Conservation (phyloP, 495 filamentous ascomycete species). For the Penicillium canescens region DNA sequence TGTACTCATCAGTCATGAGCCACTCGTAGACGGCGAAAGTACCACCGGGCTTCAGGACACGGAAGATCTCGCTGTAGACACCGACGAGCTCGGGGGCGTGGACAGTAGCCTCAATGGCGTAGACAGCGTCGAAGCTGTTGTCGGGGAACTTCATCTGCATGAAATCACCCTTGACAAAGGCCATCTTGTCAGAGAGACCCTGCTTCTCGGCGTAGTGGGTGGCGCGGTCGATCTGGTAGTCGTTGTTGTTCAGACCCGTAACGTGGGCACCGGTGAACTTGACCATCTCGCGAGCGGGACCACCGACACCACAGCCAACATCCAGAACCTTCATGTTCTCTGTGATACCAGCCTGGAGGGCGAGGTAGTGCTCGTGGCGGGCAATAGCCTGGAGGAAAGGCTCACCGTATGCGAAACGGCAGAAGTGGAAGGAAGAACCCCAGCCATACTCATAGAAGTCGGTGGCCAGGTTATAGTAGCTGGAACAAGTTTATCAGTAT, state of each 20-base stretch:
- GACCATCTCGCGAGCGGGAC: conserved; percentile 94
- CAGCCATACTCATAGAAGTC: conserved; percentile 98
- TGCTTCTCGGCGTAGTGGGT: conserved; percentile 81
- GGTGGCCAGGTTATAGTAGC: conserved; percentile 98
- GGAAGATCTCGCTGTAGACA: conserved; percentile 92
- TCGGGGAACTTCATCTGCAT: conserved; percentile 99
- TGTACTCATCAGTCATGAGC: conserved; percentile 97
- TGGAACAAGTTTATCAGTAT: conserved; percentile 35
- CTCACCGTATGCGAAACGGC: conserved; percentile 88
- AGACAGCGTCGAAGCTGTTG: conserved; percentile 91
- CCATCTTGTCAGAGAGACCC: conserved; percentile 77
- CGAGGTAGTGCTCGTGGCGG: conserved; percentile 97
- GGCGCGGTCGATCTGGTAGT: conserved; percentile 97
- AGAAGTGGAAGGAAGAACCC: conserved; percentile 97
- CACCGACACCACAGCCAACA: conserved; percentile 96
- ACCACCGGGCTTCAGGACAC: conserved; percentile 94
- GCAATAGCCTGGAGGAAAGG: conserved; percentile 91
- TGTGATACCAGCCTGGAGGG: conserved; percentile 82
- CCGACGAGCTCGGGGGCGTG: conserved; percentile 94
- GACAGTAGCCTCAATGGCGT: conserved; percentile 96
- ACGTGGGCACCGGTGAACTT: conserved; percentile 92
- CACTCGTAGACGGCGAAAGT: conserved; percentile 98
- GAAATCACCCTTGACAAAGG: conserved; percentile 95
- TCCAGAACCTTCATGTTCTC: conserved; percentile 89
- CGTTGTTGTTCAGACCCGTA: conserved; percentile 97